Conservation (phyloP, 1,139 yeast genomes). For the Yamadazyma mexicana region DNA sequence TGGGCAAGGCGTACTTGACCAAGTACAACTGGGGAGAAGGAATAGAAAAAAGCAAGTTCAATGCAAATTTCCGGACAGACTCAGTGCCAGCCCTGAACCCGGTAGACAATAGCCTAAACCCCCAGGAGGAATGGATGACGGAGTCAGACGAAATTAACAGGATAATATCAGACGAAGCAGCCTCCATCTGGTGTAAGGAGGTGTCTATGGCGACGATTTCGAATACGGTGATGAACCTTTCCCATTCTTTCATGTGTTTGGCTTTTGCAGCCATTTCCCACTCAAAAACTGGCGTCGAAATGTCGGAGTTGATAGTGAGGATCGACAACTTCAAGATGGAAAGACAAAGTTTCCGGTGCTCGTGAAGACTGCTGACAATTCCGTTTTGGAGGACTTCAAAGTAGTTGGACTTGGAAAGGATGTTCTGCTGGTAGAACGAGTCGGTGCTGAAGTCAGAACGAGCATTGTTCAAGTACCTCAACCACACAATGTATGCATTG, state of each 20-base stretch:
- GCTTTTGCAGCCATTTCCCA: slow-evolving; percentile 43
- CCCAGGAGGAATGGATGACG: slow-evolving; percentile 69
- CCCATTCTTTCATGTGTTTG: slow-evolving; percentile 59
- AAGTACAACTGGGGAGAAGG: slow-evolving; percentile 51
- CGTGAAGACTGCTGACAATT: slow-evolving; percentile 59
- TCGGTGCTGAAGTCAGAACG: slow-evolving; percentile 18
- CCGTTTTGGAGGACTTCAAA: slow-evolving; percentile 65
- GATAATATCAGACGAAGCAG: slow-evolving; percentile 67
- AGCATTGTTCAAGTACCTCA: slow-evolving; percentile 44
- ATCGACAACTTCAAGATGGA: slow-evolving; percentile 67
- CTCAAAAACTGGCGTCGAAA: slow-evolving; percentile 42
- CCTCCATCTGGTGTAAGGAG: slow-evolving; percentile 82
- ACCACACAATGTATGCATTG: slow-evolving; percentile 54
- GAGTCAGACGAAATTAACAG: slow-evolving; percentile 52
- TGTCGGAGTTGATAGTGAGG: slow-evolving; percentile 37
- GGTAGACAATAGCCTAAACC: slow-evolving; percentile 66
- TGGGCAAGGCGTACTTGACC: slow-evolving; percentile 44
- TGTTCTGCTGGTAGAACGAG: slow-evolving; percentile 29
- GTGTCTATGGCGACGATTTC: slow-evolving; percentile 86
- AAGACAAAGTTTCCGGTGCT: slow-evolving; percentile 69
- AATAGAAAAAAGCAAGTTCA: slow-evolving; percentile 57
- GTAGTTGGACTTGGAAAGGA: slow-evolving; percentile 40
- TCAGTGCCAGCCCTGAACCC: slow-evolving; percentile 82
- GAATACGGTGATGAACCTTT: slow-evolving; percentile 66
- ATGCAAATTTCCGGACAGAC: slow-evolving; percentile 67